These are phyloP conservation scores for Tolypocladium ovalisporum DNA, from an alignment of 2,329 filamentous ascomycete genomes.

Conservation along the genomic window DNA sequence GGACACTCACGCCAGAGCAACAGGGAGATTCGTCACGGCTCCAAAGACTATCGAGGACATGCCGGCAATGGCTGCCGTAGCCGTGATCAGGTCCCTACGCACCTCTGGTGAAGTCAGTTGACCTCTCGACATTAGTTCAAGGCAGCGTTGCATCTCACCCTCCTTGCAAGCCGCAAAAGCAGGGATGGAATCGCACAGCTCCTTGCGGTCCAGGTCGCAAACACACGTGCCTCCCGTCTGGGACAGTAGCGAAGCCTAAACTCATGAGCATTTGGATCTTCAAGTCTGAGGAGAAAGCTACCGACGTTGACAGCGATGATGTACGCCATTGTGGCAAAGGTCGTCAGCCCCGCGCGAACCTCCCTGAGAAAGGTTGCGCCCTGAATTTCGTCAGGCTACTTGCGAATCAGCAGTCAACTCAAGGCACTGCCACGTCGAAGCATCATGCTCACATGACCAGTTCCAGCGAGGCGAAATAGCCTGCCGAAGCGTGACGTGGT, in stretches of 20 bases:
- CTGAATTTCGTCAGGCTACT: slow-evolving; percentile 54
- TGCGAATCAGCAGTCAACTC: background rate
- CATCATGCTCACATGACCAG: slow-evolving; percentile 49
- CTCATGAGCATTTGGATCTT: background rate
- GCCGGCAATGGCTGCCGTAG: slow-evolving; percentile 70
- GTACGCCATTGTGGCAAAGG: slow-evolving; percentile 74
- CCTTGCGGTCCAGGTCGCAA: slow-evolving; percentile 37
- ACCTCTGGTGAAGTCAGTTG: slow-evolving; percentile 32
- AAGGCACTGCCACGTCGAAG: too few relatives aligned
- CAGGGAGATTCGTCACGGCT: slow-evolving; percentile 67
- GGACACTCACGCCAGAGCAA: slow-evolving; percentile 23
- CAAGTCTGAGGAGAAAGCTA: background rate
- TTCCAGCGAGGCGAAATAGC: slow-evolving; percentile 56
- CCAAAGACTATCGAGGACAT: slow-evolving; percentile 69
- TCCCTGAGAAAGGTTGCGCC: slow-evolving; percentile 66
- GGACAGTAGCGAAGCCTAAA: slow-evolving; percentile 58
- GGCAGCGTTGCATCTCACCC: slow-evolving; percentile 15
- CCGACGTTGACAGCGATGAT: slow-evolving; percentile 65
- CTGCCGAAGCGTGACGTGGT: slow-evolving; percentile 39
- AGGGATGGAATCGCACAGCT: slow-evolving; percentile 36
- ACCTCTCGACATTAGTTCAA: too few relatives aligned
- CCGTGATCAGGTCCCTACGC: slow-evolving; percentile 69
- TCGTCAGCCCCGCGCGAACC: slow-evolving; percentile 68
- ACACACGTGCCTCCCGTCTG: slow-evolving; percentile 69
- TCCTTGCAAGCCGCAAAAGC: slow-evolving; percentile 35